Evolutionary conservation across 345 rosid species (phyloP), one percentile per base, ranked within the genome.

Genomic region (Pugionium cornutum): DNA sequence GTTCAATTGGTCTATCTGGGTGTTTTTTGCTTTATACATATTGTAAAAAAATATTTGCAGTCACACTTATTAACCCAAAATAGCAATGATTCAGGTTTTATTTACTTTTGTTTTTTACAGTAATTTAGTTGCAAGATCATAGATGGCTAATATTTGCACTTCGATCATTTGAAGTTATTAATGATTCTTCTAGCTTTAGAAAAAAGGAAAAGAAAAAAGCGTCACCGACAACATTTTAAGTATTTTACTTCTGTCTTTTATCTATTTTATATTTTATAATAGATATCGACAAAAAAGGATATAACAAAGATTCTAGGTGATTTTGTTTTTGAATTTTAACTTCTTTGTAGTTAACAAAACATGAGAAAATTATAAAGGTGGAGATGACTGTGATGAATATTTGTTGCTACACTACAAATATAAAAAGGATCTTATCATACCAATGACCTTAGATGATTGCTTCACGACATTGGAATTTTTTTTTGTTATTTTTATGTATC

Each of bases 181-280:
- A 1, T 29, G 29, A 4, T 11, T 25, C 6, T 35, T n/a, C 43
- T 10, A 4, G 61, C n/a, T 52, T 47, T 34, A 9, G 40, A 52
- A 40, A 28, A 69, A 50, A 40, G 58, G 7, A 34, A 35, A 40
- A 39, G 9, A 36, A 37, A 36, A 33, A 37, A 26, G 46, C 7
- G 45, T 43, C 48, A 61, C 74, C 67, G 61, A 69, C 74, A 53
- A 6, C 74, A 61, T 52, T 69, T 27, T 33, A 62, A 69, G n/a
- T 52, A 60, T 34, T 6, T 36, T 60, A 60, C 52, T 49, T 58
- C 26, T 58, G 35, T 39, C 57, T 57, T 31, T 42, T 33, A 39
- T 18, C 50, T 63, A 25, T 53, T 4, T 9, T 46, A 61, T 62
- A 39, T 9, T 28, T 11, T 49, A 49, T 29, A 27, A 9, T 48